Conservation (phyloP, 2,329 filamentous ascomycete genomes). For the Penicillium sp. region DNA sequence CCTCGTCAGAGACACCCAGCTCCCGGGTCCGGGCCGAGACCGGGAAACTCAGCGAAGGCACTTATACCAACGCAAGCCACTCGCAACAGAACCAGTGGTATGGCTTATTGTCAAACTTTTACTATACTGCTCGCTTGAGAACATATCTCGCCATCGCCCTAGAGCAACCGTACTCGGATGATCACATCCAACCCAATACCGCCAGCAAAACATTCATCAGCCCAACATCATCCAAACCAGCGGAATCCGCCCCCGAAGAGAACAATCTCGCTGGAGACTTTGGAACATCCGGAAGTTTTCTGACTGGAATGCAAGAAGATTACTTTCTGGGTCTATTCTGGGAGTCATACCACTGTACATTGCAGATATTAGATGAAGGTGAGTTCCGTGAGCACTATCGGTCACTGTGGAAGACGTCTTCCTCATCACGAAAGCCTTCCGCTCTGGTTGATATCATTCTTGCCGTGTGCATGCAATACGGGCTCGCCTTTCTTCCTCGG, state of each 20-base stretch:
- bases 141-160: constrained; percentile 32
- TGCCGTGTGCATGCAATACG: constrained; percentile 51
- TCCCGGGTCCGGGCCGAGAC: constrained; percentile 13
- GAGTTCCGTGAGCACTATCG: constrained; percentile 45
- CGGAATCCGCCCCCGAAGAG: constrained; percentile 1
- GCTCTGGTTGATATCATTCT: constrained; percentile 52
- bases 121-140: constrained; percentile 44
- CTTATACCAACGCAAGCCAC: constrained; percentile 34
- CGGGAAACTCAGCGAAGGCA: constrained; percentile 35
- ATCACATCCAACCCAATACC: constrained; percentile 29
- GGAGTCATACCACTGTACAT: constrained; percentile 43
- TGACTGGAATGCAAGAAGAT: constrained; percentile 44
- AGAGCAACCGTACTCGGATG: constrained; percentile 28
- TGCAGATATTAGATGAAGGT: constrained; percentile 43
- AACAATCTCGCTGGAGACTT: constrained; percentile 14
- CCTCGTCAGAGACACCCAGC: not conserved
- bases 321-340: constrained; percentile 48
- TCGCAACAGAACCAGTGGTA: constrained; percentile 40
- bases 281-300: constrained; percentile 21
- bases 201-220: constrained; percentile 17
- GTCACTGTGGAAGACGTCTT: constrained; percentile 35
- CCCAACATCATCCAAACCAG: constrained; percentile 14
- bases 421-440: constrained; percentile 38
- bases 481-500: constrained; percentile 24
- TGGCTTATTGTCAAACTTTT: constrained; percentile 44